Conservation (phyloP, 306 rosid genomes). For the Lagenaria siceraria region DNA sequence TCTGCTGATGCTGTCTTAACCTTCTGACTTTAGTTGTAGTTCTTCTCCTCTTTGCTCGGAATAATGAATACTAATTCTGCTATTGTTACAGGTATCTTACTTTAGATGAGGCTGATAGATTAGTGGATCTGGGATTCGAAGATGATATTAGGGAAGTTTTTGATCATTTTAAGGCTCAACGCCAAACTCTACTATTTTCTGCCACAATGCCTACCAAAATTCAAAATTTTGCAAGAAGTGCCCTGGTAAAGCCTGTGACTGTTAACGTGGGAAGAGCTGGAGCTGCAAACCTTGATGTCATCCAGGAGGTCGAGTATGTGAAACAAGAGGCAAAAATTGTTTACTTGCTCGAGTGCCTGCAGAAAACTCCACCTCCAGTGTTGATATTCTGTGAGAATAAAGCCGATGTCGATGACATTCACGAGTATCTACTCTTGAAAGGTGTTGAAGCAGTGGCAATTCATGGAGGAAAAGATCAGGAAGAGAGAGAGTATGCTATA, state of each 20-base stretch:
- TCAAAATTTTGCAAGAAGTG: conserved; percentile 81
- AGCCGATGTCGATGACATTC: conserved; percentile 92
- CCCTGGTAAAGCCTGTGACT: conserved; percentile 61
- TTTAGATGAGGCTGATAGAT: conserved; percentile 83
- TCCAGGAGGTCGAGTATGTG: conserved; percentile 89
- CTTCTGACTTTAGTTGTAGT: too few species aligned
- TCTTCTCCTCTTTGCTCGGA: too few species aligned
- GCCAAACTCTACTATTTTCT: conserved; percentile 83
- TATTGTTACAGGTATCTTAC: conserved; percentile 46
- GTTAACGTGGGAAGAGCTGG: conserved; percentile 95
- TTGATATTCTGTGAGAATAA: conserved; percentile 80
- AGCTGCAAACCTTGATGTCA: conserved; percentile 86
- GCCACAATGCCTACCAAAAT: conserved; percentile 95
- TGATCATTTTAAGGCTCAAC: conserved; percentile 83
- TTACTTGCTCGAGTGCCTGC: conserved; percentile 82
- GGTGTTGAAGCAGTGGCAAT: conserved; percentile 95
- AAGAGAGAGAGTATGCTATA: conserved; percentile 81
- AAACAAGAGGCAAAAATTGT: conserved; percentile 90
- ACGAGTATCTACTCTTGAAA: conserved; percentile 82
- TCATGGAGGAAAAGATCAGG: conserved; percentile 97
- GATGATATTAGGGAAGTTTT: conserved; percentile 85
- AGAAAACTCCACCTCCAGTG: conserved; percentile 87
- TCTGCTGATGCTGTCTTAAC: too few species aligned
- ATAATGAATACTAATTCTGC: neutral
- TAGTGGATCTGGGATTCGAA: conserved; percentile 91